Conservation (phyloP, 164 flowering plant species). For the Kalanchoe fedtschenkoi region DNA sequence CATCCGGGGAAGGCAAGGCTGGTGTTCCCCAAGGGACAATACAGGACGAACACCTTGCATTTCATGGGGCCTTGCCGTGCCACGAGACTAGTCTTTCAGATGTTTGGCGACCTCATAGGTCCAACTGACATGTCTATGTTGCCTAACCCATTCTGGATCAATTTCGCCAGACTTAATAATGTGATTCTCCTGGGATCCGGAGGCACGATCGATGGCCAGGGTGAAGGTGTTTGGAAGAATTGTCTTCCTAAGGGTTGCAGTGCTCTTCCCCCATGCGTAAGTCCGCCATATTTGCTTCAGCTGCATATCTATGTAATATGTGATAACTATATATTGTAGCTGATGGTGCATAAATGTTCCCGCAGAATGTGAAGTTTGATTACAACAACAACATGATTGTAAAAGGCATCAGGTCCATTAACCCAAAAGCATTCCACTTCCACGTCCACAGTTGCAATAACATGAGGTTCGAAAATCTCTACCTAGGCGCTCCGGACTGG, state of each 20-base stretch:
- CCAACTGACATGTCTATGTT: constrained; percentile 5
- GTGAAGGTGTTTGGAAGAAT: not conserved
- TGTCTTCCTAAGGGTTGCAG: constrained; percentile 4
- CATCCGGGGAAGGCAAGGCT: constrained; percentile 6
- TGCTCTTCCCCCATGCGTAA: not conserved
- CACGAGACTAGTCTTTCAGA: not conserved
- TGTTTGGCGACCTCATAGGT: not conserved
- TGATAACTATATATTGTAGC: too few species aligned
- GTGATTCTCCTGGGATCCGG: constrained; percentile 1
- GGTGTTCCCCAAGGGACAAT: constrained; percentile 1
- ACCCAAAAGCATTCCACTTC: constrained; percentile 33
- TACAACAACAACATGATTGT: constrained; percentile 17
- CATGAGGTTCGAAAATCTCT: constrained; percentile 10
- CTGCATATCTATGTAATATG: too few species aligned
- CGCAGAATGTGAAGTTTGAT: constrained; percentile 22
- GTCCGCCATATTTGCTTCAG: not conserved
- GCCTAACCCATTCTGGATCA: not conserved
- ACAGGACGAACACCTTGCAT: not conserved
- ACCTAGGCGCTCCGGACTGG: constrained; percentile 18
- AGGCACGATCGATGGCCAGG: not conserved
- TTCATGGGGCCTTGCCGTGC: not conserved
- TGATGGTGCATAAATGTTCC: too few species aligned
- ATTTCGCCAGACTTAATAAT: not conserved
- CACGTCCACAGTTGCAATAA: constrained; percentile 16
- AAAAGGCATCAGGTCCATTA: constrained; percentile 11